Conservation (phyloP, 1,284 basidiomycete genomes). For the Phylloboletellus chloephorus region DNA sequence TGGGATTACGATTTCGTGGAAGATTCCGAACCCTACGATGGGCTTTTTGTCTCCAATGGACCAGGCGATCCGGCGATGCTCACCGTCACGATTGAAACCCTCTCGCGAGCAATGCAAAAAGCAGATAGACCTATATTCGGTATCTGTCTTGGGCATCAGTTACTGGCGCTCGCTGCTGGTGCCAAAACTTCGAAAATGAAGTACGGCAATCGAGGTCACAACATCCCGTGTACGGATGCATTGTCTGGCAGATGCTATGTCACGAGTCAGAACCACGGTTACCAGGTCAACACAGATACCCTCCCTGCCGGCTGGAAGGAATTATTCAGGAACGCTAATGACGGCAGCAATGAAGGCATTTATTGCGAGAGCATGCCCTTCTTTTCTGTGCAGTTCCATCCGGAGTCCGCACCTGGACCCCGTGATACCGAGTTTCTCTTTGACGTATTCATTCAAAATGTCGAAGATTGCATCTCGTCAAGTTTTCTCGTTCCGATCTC, state of each 20-base stretch:
- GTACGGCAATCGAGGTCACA: conserved; percentile 98
- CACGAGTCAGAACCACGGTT: conserved; percentile 99
- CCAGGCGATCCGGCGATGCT: conserved; percentile 95
- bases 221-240: conserved; percentile 95
- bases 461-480: conserved; percentile 72
- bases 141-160: conserved; percentile 98
- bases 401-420: conserved; percentile 97
- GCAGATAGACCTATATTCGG: conserved; percentile 90
- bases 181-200: conserved; percentile 98
- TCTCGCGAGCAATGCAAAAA: conserved; percentile 69
- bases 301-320: conserved; percentile 89
- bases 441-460: conserved; percentile 92
- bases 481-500: conserved; percentile 67
- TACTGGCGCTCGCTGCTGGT: conserved; percentile 92
- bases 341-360: conserved; percentile 96
- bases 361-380: conserved; percentile 88
- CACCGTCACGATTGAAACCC: conserved; percentile 65
- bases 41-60: conserved; percentile 96
- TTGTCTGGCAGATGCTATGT: conserved; percentile 97
- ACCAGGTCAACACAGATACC: conserved; percentile 82
- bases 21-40: conserved; percentile 81
- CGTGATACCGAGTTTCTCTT: conserved; percentile 99
- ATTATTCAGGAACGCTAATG: conserved; percentile 96
- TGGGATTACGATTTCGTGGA: conserved; percentile 93
- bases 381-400: conserved; percentile 99